Evolutionary conservation across 805 yeast genomes (phyloP).

Genomic region (Tetrapisispora fleetii): DNA sequence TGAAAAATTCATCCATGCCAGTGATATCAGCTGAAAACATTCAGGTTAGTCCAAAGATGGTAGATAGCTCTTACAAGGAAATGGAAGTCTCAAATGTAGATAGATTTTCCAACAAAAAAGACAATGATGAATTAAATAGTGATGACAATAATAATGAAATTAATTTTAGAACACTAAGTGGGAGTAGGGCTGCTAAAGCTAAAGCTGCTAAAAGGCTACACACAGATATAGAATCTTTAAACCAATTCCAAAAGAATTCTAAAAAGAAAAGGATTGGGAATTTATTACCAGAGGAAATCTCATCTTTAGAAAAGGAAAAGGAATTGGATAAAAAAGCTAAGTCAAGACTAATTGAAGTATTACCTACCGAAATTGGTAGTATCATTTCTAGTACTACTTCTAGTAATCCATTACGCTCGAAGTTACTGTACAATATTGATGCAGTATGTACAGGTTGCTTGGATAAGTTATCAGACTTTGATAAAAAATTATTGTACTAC

Average conservation of each 20-base stretch:
- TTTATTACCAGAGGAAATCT: slow-evolving; percentile 34
- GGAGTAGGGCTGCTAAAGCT: slow-evolving; percentile 46
- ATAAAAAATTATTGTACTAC: slow-evolving; percentile 33
- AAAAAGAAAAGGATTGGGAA: slow-evolving; percentile 30
- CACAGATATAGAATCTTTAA: slow-evolving; percentile 57
- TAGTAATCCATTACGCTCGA: slow-evolving; percentile 1
- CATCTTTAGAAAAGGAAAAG: slow-evolving; percentile 24
- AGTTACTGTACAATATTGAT: slow-evolving; percentile 31
- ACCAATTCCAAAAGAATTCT: slow-evolving; percentile 48
- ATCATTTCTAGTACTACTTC: background rate
- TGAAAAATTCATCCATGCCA: background rate
- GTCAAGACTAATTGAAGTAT: slow-evolving; percentile 6
- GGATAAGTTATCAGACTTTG: slow-evolving; percentile 35
- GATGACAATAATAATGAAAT: background rate
- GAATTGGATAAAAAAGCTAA: slow-evolving; percentile 19
- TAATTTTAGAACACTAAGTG: background rate
- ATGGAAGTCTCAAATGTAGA: too few species aligned
- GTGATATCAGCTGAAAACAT: too few species aligned
- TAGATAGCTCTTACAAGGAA: too few species aligned
- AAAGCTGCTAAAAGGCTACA: slow-evolving; percentile 62
- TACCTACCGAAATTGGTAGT: slow-evolving; percentile 7
- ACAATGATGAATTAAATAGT: background rate
- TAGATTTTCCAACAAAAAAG: too few species aligned
- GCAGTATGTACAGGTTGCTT: slow-evolving; percentile 64
- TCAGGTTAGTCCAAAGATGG: too few species aligned